Evolutionary conservation across 129 eudicot genomes (phyloP), one percentile per base, ranked within the genome.

Genomic region (Ambrosia trifida): DNA sequence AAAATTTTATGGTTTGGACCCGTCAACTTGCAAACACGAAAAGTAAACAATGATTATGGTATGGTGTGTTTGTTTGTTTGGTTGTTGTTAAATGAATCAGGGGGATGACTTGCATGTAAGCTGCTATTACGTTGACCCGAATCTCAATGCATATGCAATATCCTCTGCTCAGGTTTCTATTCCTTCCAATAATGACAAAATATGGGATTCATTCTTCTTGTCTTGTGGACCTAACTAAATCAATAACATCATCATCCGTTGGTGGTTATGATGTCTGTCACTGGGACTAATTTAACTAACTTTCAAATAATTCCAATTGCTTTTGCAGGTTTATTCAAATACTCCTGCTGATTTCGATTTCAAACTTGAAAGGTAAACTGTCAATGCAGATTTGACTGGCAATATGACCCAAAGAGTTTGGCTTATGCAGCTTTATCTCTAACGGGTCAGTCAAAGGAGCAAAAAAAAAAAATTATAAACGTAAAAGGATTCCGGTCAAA

Each of bases 331-430:
- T 33, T 91, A 91, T 83, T 91, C 97, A 35, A 91, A 91, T 76
- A 91, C 97, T 51, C 97, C 97, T 66, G 91, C 97, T 11, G 97
- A 91, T 82, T 91, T 91, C 81, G 97, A 91, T 80, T 88, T 91
- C 70, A 91, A 88, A 70, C 90, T 91, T 76, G 96, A 87, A 68
- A 91, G 94, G 97, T 91, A 60, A 45, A 61, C 24, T 9, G 20
- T 52, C 16, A 36, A 61, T 70, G 59, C 16, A 32, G 66, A 71
- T n/a, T 45, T 18, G 9, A 5, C 24, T 20, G 54, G 54, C 3
- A 43, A 41, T 65, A 19, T 13, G 19, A 65, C 4, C 32, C 53
- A 19, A 46, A 31, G 32, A n/a, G 17, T 16, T 10, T 49, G 73
- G 61, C 13, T 33, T n/a, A 68, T 32, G 47, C n/a, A n/a, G n/a